These are phyloP conservation scores for Candida incommunis DNA, from an alignment of 805 yeast genomes.

Conservation along the genomic window DNA sequence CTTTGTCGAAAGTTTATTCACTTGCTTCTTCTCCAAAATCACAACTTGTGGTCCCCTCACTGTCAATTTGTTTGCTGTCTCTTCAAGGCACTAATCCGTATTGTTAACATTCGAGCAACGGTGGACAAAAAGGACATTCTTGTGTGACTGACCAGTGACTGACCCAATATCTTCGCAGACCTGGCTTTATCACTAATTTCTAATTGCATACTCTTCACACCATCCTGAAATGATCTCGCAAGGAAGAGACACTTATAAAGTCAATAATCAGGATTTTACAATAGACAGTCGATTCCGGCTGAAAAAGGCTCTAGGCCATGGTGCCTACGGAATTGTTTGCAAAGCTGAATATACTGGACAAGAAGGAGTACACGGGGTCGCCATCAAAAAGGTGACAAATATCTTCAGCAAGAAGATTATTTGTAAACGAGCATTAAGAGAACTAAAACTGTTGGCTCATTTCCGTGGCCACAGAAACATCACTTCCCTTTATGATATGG, in stretches of 20 bases:
- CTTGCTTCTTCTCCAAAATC: no score
- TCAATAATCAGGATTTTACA: slow-evolving; percentile 81
- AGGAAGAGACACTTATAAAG: slow-evolving; percentile 36
- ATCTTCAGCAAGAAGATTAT: slow-evolving; percentile 82
- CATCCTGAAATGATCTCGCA: slow-evolving; percentile 7
- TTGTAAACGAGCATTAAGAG: slow-evolving; percentile 85
- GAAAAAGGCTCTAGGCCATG: slow-evolving; percentile 90
- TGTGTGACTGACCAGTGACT: no score
- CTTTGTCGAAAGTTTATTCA: no score
- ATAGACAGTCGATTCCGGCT: slow-evolving; percentile 81
- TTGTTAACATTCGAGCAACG: no score
- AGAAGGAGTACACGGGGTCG: slow-evolving; percentile 70
- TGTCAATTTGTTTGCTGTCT: no score
- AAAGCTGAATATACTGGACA: slow-evolving; percentile 72
- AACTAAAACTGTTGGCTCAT: slow-evolving; percentile 76
- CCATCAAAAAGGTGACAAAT: slow-evolving; percentile 92
- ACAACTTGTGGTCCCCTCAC: no score
- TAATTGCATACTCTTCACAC: background rate
- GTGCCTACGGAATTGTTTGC: slow-evolving; percentile 95
- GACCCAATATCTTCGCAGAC: no score
- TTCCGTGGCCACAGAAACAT: slow-evolving; percentile 94
- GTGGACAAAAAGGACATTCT: no score
- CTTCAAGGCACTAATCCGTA: no score
- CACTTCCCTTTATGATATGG: slow-evolving; percentile 88
- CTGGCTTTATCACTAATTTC: no score